A percentile compares a stretch with the other conserved stretches of the same genome.
These are phyloP conservation scores for Carex littledalei DNA, from an alignment of 176 grass and related monocot species.

Conservation along the genomic window DNA sequence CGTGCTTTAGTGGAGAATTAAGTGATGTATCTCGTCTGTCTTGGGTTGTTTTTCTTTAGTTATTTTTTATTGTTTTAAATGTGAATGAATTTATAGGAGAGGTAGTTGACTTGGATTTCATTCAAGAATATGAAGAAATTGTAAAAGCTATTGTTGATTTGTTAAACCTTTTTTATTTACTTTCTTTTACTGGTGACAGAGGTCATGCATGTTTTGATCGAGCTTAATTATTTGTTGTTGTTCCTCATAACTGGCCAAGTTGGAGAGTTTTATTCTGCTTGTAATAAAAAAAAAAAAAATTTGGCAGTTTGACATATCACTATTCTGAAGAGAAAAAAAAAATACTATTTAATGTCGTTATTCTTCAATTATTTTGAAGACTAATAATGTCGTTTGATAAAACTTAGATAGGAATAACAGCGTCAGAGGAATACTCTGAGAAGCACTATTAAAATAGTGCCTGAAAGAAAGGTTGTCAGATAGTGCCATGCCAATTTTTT, in stretches of 20 bases:
- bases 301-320: background rate
- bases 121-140: slow-evolving; percentile 20
- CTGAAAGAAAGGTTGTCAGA: too few relatives aligned
- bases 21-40: background rate
- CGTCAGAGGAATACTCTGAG: background rate
- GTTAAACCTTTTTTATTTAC: slow-evolving; percentile 14
- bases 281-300: background rate
- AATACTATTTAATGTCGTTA: background rate
- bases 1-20: background rate
- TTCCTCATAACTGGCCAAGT: background rate
- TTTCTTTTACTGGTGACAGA: background rate
- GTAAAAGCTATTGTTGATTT: slow-evolving; percentile 21
- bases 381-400: background rate
- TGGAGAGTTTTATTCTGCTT: background rate
- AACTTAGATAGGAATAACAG: background rate
- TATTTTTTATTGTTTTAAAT: slow-evolving; percentile 16
- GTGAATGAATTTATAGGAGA: slow-evolving; percentile 26
- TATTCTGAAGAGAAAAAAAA: background rate
- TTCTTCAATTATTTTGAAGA: background rate
- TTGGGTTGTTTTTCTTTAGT: slow-evolving; percentile 13
- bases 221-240: background rate
- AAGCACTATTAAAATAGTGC: too few relatives aligned
- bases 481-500: too few relatives aligned
- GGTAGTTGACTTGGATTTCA: slow-evolving; percentile 16
- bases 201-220: background rate